A percentile compares a stretch with the other conserved stretches of the same genome.
Conservation (phyloP, 2,329 filamentous ascomycete species). For the Botrytis aclada region DNA sequence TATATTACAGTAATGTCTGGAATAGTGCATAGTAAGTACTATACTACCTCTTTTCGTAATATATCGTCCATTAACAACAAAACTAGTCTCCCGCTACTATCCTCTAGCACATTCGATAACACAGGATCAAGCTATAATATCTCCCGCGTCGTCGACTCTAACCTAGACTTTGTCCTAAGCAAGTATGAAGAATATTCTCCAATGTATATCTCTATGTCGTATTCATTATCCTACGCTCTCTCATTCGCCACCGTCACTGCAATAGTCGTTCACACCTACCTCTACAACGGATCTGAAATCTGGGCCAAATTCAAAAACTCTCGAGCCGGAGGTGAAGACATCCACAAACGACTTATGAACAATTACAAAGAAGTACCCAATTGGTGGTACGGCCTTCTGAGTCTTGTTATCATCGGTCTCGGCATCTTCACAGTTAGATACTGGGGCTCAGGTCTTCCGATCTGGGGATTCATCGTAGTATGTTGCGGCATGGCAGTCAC, state of each 20-base stretch:
- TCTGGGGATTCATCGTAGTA: constrained; percentile 40
- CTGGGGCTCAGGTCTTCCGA: constrained; percentile 42
- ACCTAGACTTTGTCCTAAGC: constrained; percentile 37
- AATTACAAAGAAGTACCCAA: constrained; percentile 47
- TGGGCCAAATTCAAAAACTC: constrained; percentile 32
- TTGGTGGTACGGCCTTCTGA: constrained; percentile 52
- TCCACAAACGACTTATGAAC: constrained; percentile 50
- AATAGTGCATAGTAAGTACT: constrained; percentile 50
- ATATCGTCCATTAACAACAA: background rate
- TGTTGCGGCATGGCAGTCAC: constrained; percentile 27
- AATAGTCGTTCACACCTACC: constrained; percentile 62
- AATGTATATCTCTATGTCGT: constrained; percentile 1
- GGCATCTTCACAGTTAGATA: constrained; percentile 24
- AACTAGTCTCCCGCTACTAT: background rate
- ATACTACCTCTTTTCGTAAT: background rate
- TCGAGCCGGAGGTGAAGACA: constrained; percentile 38
- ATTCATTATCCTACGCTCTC: constrained; percentile 55
- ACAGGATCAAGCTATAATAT: constrained; percentile 63
- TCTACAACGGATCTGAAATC: constrained; percentile 65
- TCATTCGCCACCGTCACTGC: constrained; percentile 71
- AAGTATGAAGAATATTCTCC: constrained; percentile 11
- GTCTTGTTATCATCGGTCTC: constrained; percentile 47
- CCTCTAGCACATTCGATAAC: constrained; percentile 50
- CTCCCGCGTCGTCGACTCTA: constrained; percentile 52
- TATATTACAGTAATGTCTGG: constrained; percentile 65